Evolutionary conservation across 257 asterid genomes (phyloP), one percentile per base, ranked within the genome.

Genomic region (Solanum habrochaites): DNA sequence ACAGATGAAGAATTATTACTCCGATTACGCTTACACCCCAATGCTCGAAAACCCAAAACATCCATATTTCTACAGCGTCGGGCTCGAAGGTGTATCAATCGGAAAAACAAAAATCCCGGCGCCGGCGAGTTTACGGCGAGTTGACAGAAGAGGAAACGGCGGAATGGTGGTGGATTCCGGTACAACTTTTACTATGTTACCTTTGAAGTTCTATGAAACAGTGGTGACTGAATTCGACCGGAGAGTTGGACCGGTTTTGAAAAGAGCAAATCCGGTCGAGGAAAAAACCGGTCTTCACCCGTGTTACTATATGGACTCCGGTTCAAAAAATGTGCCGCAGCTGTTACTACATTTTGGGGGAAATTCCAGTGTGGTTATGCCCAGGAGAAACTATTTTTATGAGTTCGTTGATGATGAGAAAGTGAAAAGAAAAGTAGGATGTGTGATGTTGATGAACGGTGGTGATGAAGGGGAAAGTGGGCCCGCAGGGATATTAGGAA

Each of bases 131-230:
- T 85, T 97, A 43, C 86, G 80, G 85, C 81, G 93, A 4, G 95
- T 97, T 11, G 98, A 97, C 43, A 82, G 91, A 25, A 81, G 86
- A 42, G 98, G 99, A 1, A 91, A 92, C 37, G 99, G 99, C 0
- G 99, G 98, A 31, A 94, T 97, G 99, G 99, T 97, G 91, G 99
- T 97, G 87, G 99, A 97, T 67, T 97, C 99, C 0, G 99, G 99
- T 56, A 97, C 99, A 0, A 97, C 99, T 3, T 97, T 91, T 90
- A 95, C 98, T 3, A 94, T 95, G 98, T 85, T 97, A 72, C 99
- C 99, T 23, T 74, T 37, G 13, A 90, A 67, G 62, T 93, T 94
- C 45, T 94, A 95, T 86, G 72, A 87, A 13, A 67, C 90, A 32
- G 93, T 97, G 64, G 91, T 93, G 49, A 72, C 81, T 0, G 95